A percentile compares a stretch with the other conserved stretches of the same genome.
phyloP scores from a whole-genome alignment of 1,284 basidiomycete genomes.

The Dichomitus squalens region DNA sequence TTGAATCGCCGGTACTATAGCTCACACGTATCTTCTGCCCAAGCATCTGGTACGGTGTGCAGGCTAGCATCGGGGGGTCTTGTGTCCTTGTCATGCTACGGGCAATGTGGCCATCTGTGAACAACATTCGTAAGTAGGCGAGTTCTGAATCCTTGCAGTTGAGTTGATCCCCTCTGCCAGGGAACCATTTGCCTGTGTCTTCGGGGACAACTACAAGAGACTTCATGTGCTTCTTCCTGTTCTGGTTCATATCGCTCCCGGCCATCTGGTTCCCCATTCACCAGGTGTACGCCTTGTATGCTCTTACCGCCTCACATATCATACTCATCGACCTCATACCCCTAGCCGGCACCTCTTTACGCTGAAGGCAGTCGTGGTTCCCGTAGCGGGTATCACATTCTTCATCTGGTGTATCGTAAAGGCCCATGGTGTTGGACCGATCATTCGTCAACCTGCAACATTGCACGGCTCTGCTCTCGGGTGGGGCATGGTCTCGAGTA shows the following conservation, averaged over 20 bases:
- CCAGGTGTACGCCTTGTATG: slow-evolving; percentile 56
- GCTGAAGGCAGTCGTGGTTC: slow-evolving; percentile 74
- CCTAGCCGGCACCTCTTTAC: slow-evolving; percentile 79
- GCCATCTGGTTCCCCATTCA: slow-evolving; percentile 83
- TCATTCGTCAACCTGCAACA: slow-evolving; percentile 67
- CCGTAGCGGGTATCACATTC: slow-evolving; percentile 75
- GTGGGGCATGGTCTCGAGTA: slow-evolving; percentile 80
- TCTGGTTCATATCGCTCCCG: slow-evolving; percentile 81
- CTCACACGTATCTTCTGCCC: background rate
- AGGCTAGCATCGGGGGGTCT: slow-evolving; percentile 79
- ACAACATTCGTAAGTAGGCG: slow-evolving; percentile 60
- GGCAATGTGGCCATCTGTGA: slow-evolving; percentile 74
- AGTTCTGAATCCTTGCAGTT: slow-evolving; percentile 8
- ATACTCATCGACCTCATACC: background rate
- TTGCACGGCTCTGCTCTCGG: slow-evolving; percentile 72
- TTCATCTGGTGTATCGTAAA: slow-evolving; percentile 83
- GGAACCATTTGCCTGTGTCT: slow-evolving; percentile 68
- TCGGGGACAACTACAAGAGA: slow-evolving; percentile 72
- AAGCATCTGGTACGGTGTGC: slow-evolving; percentile 80
- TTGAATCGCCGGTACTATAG: background rate
- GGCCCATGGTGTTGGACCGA: slow-evolving; percentile 81
- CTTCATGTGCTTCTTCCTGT: slow-evolving; percentile 85
- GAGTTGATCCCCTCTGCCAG: slow-evolving; percentile 31
- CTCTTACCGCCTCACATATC: slow-evolving; percentile 10
- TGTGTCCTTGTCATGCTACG: slow-evolving; percentile 76